Evolutionary conservation across 345 rosid genomes (phyloP).

Genomic region (Viola odorata): DNA sequence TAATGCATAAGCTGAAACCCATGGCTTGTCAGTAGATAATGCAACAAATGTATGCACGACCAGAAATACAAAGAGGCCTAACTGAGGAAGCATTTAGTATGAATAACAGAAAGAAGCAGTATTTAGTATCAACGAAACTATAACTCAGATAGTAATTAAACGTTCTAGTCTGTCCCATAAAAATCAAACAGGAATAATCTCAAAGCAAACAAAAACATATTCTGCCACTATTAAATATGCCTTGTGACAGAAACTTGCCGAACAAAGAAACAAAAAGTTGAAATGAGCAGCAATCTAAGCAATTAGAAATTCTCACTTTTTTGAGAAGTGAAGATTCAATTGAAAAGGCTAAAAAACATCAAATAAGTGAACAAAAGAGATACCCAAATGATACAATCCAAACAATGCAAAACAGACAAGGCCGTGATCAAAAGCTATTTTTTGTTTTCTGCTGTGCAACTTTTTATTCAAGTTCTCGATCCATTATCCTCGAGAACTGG

Average conservation of each 20-base stretch:
- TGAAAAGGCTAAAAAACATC: constrained; percentile 23
- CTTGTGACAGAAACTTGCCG: neutral
- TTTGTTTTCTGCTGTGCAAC: constrained; percentile 1
- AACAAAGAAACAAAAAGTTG: neutral
- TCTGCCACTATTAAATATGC: too few species aligned
- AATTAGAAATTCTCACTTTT: constrained; percentile 7
- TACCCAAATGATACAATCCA: constrained; percentile 22
- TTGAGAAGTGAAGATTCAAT: constrained; percentile 23
- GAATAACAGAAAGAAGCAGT: too few species aligned
- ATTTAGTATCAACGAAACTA: too few species aligned
- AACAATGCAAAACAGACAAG: constrained; percentile 16
- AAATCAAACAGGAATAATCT: too few species aligned
- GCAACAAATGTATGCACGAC: too few species aligned
- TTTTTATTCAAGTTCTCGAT: constrained; percentile 13
- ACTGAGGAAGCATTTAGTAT: too few species aligned
- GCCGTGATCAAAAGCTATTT: constrained; percentile 8
- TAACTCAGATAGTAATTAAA: too few species aligned
- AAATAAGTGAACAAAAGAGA: constrained; percentile 21
- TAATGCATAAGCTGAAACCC: too few species aligned
- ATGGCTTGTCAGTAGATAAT: too few species aligned
- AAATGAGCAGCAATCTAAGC: constrained; percentile 5
- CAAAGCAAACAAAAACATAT: too few species aligned
- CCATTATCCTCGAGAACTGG: constrained; percentile 32
- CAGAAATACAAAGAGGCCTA: too few species aligned
- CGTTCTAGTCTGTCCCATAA: too few species aligned